These are phyloP conservation scores for Mrakia gelida DNA, from an alignment of 768 basidiomycete genomes.

Conservation along the genomic window DNA sequence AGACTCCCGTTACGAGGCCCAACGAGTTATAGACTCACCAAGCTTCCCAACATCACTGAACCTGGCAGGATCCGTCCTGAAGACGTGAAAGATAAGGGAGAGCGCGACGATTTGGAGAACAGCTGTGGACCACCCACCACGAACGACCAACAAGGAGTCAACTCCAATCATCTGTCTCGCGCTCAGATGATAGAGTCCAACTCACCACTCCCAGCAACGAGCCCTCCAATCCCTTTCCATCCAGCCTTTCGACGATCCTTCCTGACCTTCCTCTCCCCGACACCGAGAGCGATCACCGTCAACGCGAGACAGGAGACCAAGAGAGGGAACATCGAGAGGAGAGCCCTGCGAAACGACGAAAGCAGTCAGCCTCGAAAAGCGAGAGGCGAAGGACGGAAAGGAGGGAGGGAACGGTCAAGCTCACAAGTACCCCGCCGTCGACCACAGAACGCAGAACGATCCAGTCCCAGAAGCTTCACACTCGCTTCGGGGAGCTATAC, in stretches of 20 bases:
- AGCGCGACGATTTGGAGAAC: constrained; percentile 18
- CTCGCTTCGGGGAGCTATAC: neutral
- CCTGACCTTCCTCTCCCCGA: constrained; percentile 20
- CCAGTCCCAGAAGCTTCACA: constrained; percentile 14
- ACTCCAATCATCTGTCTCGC: constrained; percentile 45
- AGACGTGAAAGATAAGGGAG: constrained; percentile 7
- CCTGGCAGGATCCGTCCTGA: neutral
- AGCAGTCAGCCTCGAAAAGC: no score
- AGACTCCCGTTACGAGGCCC: neutral
- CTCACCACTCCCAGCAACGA: constrained; percentile 31
- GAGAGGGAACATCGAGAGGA: constrained; percentile 42
- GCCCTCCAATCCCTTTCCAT: constrained; percentile 29
- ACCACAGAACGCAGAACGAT: constrained; percentile 22
- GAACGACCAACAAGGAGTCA: neutral
- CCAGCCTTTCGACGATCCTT: constrained; percentile 11
- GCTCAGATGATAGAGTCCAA: constrained; percentile 35
- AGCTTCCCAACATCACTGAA: neutral
- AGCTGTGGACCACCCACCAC: neutral
- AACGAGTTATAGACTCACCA: neutral
- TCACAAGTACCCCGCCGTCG: constrained; percentile 26
- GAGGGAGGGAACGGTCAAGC: neutral
- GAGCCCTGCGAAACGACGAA: neutral
- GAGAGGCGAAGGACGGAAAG: neutral
- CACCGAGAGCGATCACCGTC: constrained; percentile 14
- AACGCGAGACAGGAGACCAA: constrained; percentile 31